Evolutionary conservation across 2,329 filamentous ascomycete genomes (phyloP).

Genomic region (Neonectria magnoliae): DNA sequence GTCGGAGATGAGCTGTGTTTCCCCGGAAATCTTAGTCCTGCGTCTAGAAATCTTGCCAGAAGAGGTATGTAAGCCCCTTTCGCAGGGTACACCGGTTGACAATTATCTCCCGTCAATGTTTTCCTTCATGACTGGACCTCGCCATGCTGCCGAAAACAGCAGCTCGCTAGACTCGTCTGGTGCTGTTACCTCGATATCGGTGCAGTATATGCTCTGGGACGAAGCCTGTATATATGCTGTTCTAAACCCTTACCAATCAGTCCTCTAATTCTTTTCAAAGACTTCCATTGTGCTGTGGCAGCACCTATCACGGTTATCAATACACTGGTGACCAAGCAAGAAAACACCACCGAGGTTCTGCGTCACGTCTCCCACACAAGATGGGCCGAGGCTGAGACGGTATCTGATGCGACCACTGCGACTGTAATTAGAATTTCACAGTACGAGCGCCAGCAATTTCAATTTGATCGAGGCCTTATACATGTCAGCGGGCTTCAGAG

Average conservation of each 20-base stretch:
- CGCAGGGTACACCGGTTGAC: background rate
- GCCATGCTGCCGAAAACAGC: constrained; percentile 15
- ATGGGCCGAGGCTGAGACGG: too few species aligned
- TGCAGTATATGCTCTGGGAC: constrained; percentile 23
- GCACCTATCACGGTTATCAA: constrained; percentile 12
- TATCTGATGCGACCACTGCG: constrained; percentile 23
- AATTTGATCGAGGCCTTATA: constrained; percentile 15
- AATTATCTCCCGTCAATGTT: constrained; percentile 1
- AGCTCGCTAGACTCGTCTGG: background rate
- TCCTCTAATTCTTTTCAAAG: background rate
- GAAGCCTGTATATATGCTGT: constrained; percentile 18
- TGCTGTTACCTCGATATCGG: constrained; percentile 16
- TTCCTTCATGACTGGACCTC: constrained; percentile 16
- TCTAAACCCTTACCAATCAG: background rate
- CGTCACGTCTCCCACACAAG: constrained; percentile 16
- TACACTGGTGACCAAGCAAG: background rate
- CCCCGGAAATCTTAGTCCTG: constrained; percentile 1
- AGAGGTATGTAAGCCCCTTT: constrained; percentile 8
- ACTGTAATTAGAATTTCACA: constrained; percentile 16
- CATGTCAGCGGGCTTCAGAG: constrained; percentile 22
- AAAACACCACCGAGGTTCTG: constrained; percentile 6
- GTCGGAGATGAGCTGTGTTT: constrained; percentile 16
- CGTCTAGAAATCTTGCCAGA: constrained; percentile 10
- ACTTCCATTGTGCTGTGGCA: constrained; percentile 25
- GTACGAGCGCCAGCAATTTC: constrained; percentile 18